Evolutionary conservation across 2,329 filamentous ascomycete species (phyloP).

Genomic region (Scedosporium dehoogii): DNA sequence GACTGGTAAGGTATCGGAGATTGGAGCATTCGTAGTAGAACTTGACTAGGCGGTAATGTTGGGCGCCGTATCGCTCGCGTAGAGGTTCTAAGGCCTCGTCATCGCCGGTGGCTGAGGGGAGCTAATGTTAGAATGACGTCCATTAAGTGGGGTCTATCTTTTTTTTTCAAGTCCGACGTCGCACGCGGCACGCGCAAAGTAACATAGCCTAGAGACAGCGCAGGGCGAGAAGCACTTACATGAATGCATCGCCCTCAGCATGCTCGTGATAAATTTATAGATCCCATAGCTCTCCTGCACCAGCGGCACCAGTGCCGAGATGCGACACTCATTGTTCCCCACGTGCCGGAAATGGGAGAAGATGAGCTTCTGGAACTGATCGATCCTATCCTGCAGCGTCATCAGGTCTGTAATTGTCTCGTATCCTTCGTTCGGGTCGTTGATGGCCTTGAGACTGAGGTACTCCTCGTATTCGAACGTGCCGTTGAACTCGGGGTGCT

Average conservation of each 20-base stretch:
- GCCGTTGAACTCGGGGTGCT: slow-evolving; percentile 96
- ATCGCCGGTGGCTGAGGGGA: slow-evolving; percentile 67
- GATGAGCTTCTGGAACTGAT: slow-evolving; percentile 95
- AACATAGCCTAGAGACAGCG: neutral
- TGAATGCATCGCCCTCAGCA: slow-evolving; percentile 95
- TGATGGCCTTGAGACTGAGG: slow-evolving; percentile 93
- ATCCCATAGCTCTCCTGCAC: slow-evolving; percentile 98
- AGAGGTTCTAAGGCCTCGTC: slow-evolving; percentile 86
- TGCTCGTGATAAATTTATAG: slow-evolving; percentile 99
- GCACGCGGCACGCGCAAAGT: neutral
- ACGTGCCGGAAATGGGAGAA: slow-evolving; percentile 92
- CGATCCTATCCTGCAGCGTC: slow-evolving; percentile 95
- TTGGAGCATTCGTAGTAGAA: slow-evolving; percentile 99
- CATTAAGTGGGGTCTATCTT: neutral
- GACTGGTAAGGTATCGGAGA: slow-evolving; percentile 85
- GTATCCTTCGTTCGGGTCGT: slow-evolving; percentile 95
- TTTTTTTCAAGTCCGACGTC: neutral
- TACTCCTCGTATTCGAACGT: slow-evolving; percentile 99
- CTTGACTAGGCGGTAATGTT: slow-evolving; percentile 91
- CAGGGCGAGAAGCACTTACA: slow-evolving; percentile 42
- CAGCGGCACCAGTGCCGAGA: slow-evolving; percentile 83
- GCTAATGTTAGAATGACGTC: slow-evolving; percentile 13
- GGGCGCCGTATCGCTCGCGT: slow-evolving; percentile 81
- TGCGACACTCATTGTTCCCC: slow-evolving; percentile 91
- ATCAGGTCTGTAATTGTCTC: slow-evolving; percentile 97